Evolutionary conservation across 2,329 filamentous ascomycete species (phyloP), one percentile per base, ranked within the genome.

Genomic region (Colletotrichum higginsianum): DNA sequence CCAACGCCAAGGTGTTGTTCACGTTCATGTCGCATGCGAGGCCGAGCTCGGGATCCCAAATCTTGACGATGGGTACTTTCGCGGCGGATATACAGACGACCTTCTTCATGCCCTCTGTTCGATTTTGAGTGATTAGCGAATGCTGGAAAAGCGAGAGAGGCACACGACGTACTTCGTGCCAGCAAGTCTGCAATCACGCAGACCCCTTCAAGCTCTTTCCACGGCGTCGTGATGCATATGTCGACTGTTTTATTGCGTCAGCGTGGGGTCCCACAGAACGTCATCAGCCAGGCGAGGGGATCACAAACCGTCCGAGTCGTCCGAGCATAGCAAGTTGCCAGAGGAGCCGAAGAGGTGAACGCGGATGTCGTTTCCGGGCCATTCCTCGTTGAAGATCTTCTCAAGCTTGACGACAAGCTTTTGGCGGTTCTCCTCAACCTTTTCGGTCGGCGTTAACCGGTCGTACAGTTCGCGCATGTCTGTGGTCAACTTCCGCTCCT

Each of bases 301-400:
- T 16, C 18, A 85, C 91, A 77, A 86, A 98, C 95, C 94, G 85
- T 99, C 96, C 63, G 96, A 99, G 79, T 98, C 95, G 81, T 94
- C 95, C 44, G 96, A 98, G 82, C 95, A 98, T 67, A 99, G 86
- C 80, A 96, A 85, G 82, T 99, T 99, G 58, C 96, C 96, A 5
- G 96, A 98, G 6, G 96, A 98, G n/a, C 96, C 96, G 87, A 99
- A 99, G 18, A 98, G 90, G 80, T 96, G 92, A 46, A 98, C 96
- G 75, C 90, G 91, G 78, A 98, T 98, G 73, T 97, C 89, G 77
- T 94, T 92, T 1, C 93, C 94, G 1, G 96, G 96, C 94, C 96
- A 99, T 79, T 97, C 91, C 9, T 93, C 89, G 78, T 97, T 96
- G 80, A 99, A 91, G 50, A 98, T 90, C 75, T 89, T 92, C 82